These are phyloP conservation scores for Exophiala sideris DNA, from an alignment of 2,329 filamentous ascomycete genomes.

Conservation along the genomic window DNA sequence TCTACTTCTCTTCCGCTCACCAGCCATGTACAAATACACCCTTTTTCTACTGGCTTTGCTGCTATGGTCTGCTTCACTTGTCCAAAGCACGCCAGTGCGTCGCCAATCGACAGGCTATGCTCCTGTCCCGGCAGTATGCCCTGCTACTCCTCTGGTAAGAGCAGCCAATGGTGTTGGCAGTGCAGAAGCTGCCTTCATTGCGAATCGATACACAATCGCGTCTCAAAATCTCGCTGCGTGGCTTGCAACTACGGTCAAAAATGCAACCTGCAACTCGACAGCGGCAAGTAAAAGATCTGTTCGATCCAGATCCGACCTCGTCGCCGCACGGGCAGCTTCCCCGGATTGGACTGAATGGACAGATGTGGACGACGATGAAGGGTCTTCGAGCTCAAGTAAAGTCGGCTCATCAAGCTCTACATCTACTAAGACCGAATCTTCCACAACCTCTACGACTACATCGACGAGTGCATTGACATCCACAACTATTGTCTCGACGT, in stretches of 20 bases:
- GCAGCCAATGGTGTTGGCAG: conserved; percentile 36
- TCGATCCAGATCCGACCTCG: no score
- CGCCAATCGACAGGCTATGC: conserved; percentile 31
- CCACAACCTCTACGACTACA: not conserved
- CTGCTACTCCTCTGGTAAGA: conserved; percentile 38
- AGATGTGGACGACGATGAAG: not conserved
- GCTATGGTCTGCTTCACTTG: not conserved
- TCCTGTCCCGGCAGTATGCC: conserved; percentile 38
- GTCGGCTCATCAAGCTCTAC: not conserved
- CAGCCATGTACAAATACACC: not conserved
- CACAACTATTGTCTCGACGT: no score
- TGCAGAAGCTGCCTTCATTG: conserved; percentile 39
- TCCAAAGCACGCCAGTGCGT: conserved; percentile 2
- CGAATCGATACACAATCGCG: conserved; percentile 38
- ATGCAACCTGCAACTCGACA: conserved; percentile 2
- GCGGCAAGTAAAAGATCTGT: not conserved
- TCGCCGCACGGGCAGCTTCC: no score
- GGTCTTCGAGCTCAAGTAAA: not conserved
- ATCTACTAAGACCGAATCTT: not conserved
- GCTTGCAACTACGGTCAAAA: conserved; percentile 28
- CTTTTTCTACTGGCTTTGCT: not conserved
- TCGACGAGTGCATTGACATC: not conserved
- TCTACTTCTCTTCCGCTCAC: not conserved
- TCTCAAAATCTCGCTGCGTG: conserved; percentile 39
- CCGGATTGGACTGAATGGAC: not conserved